phyloP scores from a whole-genome alignment of 1,139 yeast species.

The Nakaseomyces delphensis region DNA sequence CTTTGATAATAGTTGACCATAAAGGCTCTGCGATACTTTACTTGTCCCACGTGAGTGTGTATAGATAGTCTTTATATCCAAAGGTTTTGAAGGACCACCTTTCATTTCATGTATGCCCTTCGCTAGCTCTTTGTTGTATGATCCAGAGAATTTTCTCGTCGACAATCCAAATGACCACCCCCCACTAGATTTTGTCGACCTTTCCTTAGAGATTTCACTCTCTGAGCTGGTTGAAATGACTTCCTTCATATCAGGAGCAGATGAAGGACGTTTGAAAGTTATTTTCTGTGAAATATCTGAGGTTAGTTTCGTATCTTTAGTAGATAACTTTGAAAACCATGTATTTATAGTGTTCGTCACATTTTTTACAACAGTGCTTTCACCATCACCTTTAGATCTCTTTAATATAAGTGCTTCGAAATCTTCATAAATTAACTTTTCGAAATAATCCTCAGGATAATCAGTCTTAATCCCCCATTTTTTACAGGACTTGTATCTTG shows the following conservation, averaged over 20 bases:
- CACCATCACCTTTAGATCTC: not conserved
- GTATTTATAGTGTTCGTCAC: conserved; percentile 11
- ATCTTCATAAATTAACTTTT: not conserved
- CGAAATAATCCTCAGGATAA: not conserved
- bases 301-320: conserved; percentile 4
- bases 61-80: not conserved
- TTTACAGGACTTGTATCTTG: conserved; percentile 3
- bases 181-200: not conserved
- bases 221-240: not conserved
- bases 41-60: not conserved
- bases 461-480: conserved; percentile 4
- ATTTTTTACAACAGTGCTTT: not conserved
- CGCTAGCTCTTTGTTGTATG: not conserved
- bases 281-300: conserved; percentile 1
- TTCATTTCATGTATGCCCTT: not conserved
- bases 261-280: not conserved
- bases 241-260: conserved; percentile 1
- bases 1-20: not conserved
- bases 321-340: conserved; percentile 13
- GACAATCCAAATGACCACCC: conserved; percentile 4
- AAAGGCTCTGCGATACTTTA: not conserved
- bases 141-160: not conserved
- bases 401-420: conserved; percentile 1
- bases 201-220: not conserved
- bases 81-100: not conserved